phyloP scores from a whole-genome alignment of 1,284 basidiomycete species.

The Cystobasidium slooffiae region DNA sequence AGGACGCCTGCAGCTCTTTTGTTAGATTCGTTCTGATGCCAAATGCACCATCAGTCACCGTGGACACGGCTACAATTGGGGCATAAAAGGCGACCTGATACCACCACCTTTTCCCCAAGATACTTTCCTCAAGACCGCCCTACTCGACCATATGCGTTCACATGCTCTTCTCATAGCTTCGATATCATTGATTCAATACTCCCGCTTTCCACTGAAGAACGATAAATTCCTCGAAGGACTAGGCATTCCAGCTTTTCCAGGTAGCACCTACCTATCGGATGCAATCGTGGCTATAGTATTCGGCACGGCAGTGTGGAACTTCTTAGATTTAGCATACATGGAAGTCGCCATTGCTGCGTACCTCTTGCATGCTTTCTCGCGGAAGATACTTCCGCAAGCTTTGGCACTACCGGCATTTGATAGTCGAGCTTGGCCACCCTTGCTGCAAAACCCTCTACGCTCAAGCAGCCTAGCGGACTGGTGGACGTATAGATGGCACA shows the following conservation, averaged over 20 bases:
- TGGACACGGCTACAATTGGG: slow-evolving; percentile 42
- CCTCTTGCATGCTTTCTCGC: neutral
- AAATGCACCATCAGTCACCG: slow-evolving; percentile 9
- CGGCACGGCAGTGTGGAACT: slow-evolving; percentile 40
- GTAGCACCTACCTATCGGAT: slow-evolving; percentile 3
- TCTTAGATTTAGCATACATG: slow-evolving; percentile 29
- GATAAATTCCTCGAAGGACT: slow-evolving; percentile 21
- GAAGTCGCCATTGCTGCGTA: slow-evolving; percentile 17
- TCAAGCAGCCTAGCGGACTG: slow-evolving; percentile 36
- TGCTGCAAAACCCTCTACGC: slow-evolving; percentile 30
- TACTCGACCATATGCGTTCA: slow-evolving; percentile 4
- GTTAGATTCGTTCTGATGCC: too few species aligned
- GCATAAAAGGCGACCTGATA: slow-evolving; percentile 35
- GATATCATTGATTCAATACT: slow-evolving; percentile 27
- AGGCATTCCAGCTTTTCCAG: slow-evolving; percentile 15
- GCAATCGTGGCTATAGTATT: slow-evolving; percentile 23
- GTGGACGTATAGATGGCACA: slow-evolving; percentile 44
- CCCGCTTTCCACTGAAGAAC: neutral
- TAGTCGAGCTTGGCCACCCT: slow-evolving; percentile 25
- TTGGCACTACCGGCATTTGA: slow-evolving; percentile 22
- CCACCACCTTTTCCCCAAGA: slow-evolving; percentile 15
- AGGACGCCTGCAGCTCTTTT: too few species aligned
- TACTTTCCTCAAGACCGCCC: neutral
- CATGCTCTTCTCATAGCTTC: slow-evolving; percentile 21
- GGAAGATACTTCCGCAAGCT: slow-evolving; percentile 1